Base-by-base conservation (phyloP, 2,329 filamentous ascomycete species). In the Corynespora cassiicola region DNA sequence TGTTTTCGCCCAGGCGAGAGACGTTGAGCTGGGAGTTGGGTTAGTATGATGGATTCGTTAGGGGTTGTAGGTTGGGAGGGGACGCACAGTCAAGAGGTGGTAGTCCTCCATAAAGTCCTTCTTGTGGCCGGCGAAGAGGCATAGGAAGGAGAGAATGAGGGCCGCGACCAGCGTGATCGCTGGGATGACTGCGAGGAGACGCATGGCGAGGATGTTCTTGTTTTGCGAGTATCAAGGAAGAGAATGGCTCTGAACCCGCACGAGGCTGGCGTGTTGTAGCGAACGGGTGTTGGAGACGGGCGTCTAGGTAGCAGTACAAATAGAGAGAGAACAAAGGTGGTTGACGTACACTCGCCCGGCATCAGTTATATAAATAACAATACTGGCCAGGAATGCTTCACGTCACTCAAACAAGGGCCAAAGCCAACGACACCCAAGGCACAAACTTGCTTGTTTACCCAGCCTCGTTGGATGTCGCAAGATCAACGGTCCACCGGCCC, bases 61-160 rank as follows among this genome's bases (percentile, higher is more conserved):
- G n/a, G n/a, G 18, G 6, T 7, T 10, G 20, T 12, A 11, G 22
- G 24, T 21, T 27, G 23, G 10, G 24, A 11, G 12, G 21, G 7
- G 30, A 17, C 62, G 45, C 54, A 81, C 79, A 4, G 78, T 82
- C 23, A 85, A 57, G 20, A 85, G 67, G 41, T 80, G 69, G 43
- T 77, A 81, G 36, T 77, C 69, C 45, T 82, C 75, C 64, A 86
- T 74, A 51, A 83, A 76, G 11, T 69, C 70, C 34, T 68, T 70
- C 52, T 78, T 80, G 23, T 76, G 73, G 23, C 82, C 82, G 1
- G 82, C 81, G 51, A 84, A 84, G 42, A 86, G 70, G 56, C 77
- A 82, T 7, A 85, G 70, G 50, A 85, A 74, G 12, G 75, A 74
- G 27, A 86, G 73, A 14, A 84, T 71, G 25, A 84, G 76, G 3